Evolutionary conservation across 78 protist genomes (phyloP).

Genomic region (Pelomyxa schiedti): DNA sequence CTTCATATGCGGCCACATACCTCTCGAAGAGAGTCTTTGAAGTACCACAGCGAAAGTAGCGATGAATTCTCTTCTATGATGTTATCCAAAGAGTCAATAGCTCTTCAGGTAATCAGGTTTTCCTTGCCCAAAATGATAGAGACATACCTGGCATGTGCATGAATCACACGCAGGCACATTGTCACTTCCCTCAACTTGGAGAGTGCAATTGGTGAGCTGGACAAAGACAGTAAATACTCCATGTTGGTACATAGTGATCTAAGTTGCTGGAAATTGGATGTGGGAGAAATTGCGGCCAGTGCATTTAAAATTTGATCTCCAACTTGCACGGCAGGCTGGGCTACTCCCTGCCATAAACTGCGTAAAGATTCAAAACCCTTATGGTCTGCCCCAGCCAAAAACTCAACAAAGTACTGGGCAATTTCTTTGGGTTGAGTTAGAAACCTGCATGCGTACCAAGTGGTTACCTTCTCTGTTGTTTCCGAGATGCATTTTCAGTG

Average conservation of each 20-base stretch:
- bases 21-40: slow-evolving; percentile 16
- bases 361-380: too few relatives aligned
- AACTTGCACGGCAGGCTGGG: too few relatives aligned
- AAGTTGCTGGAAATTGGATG: slow-evolving; percentile 13
- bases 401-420: not conserved
- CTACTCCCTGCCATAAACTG: too few relatives aligned
- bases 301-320: too few relatives aligned
- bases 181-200: slow-evolving; percentile 10
- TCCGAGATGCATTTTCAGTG: slow-evolving; percentile 12
- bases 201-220: slow-evolving; percentile 17
- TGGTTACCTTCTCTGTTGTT: not conserved
- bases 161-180: slow-evolving; percentile 21
- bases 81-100: slow-evolving; percentile 38
- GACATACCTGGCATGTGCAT: slow-evolving; percentile 25
- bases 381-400: not conserved
- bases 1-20: too few relatives aligned
- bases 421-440: too few relatives aligned
- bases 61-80: slow-evolving; percentile 20
- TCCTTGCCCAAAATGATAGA: too few relatives aligned
- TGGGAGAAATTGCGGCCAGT: too few relatives aligned
- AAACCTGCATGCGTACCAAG: too few relatives aligned
- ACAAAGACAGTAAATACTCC: slow-evolving; percentile 15
- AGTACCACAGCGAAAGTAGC: slow-evolving; percentile 24
- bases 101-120: too few relatives aligned
- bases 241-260: slow-evolving; percentile 38